Percentiles rank a stretch among this genome's conserved stretches.
These are phyloP conservation scores for Pogostemon cablin DNA, from an alignment of 257 asterid species.

Conservation along the genomic window DNA sequence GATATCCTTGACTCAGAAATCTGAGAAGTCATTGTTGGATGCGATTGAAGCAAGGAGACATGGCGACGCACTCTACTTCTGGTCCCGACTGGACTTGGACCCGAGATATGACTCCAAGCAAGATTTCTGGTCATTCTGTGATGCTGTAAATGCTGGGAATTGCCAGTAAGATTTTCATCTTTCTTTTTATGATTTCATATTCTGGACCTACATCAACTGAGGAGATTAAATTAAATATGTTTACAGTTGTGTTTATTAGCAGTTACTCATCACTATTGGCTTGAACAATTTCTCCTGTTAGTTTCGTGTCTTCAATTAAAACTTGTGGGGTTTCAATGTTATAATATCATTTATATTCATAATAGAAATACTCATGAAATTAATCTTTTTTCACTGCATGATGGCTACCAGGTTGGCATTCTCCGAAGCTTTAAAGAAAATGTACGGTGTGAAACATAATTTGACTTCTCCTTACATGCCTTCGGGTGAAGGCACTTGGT, in stretches of 20 bases:
- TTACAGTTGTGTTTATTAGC: too few relatives aligned
- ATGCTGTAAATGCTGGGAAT: slow-evolving; percentile 82
- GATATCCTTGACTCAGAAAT: slow-evolving; percentile 68
- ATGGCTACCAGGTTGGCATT: slow-evolving; percentile 60
- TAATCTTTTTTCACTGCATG: slow-evolving; percentile 17
- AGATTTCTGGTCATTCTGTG: slow-evolving; percentile 96
- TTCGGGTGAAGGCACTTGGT: slow-evolving; percentile 70
- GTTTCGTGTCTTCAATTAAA: neutral
- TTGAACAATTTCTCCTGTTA: neutral
- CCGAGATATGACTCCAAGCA: slow-evolving; percentile 51
- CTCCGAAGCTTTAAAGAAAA: slow-evolving; percentile 67
- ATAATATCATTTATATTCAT: too few relatives aligned
- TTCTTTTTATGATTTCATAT: neutral
- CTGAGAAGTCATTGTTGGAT: slow-evolving; percentile 65
- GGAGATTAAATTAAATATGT: too few relatives aligned
- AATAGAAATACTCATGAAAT: neutral
- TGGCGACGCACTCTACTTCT: slow-evolving; percentile 78
- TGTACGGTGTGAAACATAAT: slow-evolving; percentile 73
- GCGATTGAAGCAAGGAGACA: slow-evolving; percentile 66
- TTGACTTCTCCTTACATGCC: slow-evolving; percentile 73
- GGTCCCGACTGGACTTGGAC: slow-evolving; percentile 77
- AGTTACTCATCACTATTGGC: neutral
- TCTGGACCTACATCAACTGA: too few relatives aligned
- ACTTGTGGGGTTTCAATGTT: neutral
- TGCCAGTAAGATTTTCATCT: slow-evolving; percentile 63